A percentile compares a stretch with the other conserved stretches of the same genome.
Conservation (phyloP, 2,329 filamentous ascomycete species). For the Aspergillus japonicus region DNA sequence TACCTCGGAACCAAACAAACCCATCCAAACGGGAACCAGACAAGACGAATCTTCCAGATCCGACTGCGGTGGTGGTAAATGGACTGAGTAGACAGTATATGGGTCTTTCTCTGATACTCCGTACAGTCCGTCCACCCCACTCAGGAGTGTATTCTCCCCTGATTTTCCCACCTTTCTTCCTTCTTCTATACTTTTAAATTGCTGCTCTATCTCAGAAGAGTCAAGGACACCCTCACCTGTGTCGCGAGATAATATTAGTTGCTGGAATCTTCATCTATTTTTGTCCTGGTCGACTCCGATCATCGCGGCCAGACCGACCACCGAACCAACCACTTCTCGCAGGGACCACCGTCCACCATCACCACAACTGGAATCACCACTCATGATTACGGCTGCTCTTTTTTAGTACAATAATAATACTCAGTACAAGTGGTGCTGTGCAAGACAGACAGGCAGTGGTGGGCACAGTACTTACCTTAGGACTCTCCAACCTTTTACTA, state of each 20-base stretch:
- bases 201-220: not conserved
- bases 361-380: too few relatives aligned
- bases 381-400: too few relatives aligned
- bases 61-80: not conserved
- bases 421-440: too few relatives aligned
- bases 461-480: not conserved
- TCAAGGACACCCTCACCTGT: not conserved
- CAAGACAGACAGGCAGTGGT: not conserved
- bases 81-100: not conserved
- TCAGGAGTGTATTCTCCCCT: not conserved
- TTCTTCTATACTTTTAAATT: not conserved
- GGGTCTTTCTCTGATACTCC: not conserved
- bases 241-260: not conserved
- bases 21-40: too few relatives aligned
- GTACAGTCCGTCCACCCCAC: not conserved
- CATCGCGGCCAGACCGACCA: constrained; percentile 1
- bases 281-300: too few relatives aligned
- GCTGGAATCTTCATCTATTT: too few relatives aligned
- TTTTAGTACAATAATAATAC: too few relatives aligned
- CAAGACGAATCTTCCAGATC: not conserved
- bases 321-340: not conserved
- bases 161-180: not conserved
- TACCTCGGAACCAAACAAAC: too few relatives aligned
- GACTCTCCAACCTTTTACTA: not conserved
- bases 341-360: not conserved